Evolutionary conservation across 768 basidiomycete genomes (phyloP), one percentile per base, ranked within the genome.

Genomic region (Roridomyces roridus): DNA sequence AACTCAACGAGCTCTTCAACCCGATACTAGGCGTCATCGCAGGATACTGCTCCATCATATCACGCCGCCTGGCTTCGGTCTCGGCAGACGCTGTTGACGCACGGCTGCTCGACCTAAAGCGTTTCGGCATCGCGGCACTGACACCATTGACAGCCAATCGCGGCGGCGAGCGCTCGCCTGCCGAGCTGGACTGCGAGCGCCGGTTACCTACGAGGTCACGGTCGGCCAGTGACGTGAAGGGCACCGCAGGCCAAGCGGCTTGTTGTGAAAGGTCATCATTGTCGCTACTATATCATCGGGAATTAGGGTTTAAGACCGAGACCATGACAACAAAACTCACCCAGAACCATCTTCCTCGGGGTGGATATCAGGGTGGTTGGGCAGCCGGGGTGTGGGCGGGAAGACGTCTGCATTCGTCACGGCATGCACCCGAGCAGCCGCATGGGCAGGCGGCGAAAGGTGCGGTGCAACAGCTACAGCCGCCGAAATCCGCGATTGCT

Each of bases 141-240:
- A 89, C 73, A 25, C 89, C 90, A 65, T 91, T 91, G 57, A 90
- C 70, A 10, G 89, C 83, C 34, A 90, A 73, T 31, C 74, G 78
- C 15, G 90, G 88, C 24, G 84, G 85, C n/a, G 82, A 80, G 21
- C 78, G 82, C 34, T 57, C 67, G 56, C 67, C 65, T 59, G 72
- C 63, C 37, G 59, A 31, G n/a, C 51, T 24, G 46, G 50, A 23
- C 25, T 31, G 41, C 21, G 55, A 35, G 65, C 57, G 49, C 53
- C 59, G 45, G 29, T 31, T 31, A 14, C 29, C n/a, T n/a, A n/a
- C n/a, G n/a, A n/a, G 29, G 7, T 31, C 29, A 14, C 29, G 29
- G 29, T 57, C 52, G 47, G 54, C 63, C 47, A 78, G 62, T 2
- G 71, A 69, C 18, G 78, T 68, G 59, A 74, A 80, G 2, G 82